These are phyloP conservation scores for Taiwanofungus camphoratus DNA, from an alignment of 1,284 basidiomycete species.

Conservation along the genomic window DNA sequence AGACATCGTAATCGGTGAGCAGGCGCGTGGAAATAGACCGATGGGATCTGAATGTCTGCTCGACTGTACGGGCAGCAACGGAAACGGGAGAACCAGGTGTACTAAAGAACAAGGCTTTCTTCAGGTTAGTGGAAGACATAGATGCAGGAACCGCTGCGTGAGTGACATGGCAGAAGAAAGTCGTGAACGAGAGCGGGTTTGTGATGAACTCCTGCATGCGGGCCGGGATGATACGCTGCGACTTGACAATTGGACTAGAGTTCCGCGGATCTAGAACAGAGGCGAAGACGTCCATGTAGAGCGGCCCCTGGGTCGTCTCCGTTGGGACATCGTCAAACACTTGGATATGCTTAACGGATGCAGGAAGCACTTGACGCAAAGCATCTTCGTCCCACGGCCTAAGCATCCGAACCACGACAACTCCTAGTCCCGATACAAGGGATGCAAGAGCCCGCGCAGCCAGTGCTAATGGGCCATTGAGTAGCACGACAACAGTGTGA, in stretches of 20 bases:
- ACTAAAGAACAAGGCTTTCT: constrained; percentile 61
- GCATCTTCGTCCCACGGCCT: constrained; percentile 70
- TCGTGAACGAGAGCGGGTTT: constrained; percentile 37
- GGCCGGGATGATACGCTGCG: constrained; percentile 54
- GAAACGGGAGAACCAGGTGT: constrained; percentile 49
- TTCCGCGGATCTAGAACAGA: constrained; percentile 43
- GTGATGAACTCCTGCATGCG: constrained; percentile 49
- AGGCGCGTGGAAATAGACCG: constrained; percentile 47
- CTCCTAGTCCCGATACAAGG: constrained; percentile 45
- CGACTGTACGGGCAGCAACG: constrained; percentile 48
- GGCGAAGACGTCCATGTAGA: constrained; percentile 72
- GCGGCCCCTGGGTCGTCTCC: constrained; percentile 51
- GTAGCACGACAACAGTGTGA: constrained; percentile 50
- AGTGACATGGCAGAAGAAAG: constrained; percentile 34
- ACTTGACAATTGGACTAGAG: constrained; percentile 41
- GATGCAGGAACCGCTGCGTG: constrained; percentile 15
- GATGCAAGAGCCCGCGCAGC: constrained; percentile 46
- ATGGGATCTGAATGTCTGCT: constrained; percentile 46
- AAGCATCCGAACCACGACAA: constrained; percentile 67
- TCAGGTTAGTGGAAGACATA: constrained; percentile 29
- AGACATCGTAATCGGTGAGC: constrained; percentile 60
- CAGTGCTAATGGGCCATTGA: constrained; percentile 68
- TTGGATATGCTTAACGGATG: constrained; percentile 50
- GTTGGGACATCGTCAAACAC: constrained; percentile 74
- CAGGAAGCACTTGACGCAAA: constrained; percentile 53